Percentiles rank a stretch among this genome's conserved stretches.
Evolutionary conservation across 805 yeast genomes (phyloP).

Genomic region (Debaryomyces maramus): DNA sequence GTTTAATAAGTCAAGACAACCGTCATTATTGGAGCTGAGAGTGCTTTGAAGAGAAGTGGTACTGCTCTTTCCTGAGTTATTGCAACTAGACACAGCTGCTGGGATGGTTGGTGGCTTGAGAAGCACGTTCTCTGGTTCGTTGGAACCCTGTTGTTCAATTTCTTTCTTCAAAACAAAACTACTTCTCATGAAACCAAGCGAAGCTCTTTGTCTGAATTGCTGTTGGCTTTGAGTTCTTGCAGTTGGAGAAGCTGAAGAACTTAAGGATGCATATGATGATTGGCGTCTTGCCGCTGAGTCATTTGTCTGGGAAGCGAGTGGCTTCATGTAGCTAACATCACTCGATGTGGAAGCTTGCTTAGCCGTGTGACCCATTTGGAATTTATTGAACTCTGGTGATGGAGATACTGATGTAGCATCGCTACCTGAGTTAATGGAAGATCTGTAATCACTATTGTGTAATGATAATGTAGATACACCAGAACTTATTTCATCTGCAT

Average conservation of each 20-base stretch:
- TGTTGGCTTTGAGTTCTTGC: conserved; percentile 4
- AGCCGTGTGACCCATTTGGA: conserved; percentile 12
- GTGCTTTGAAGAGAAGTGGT: conserved; percentile 10
- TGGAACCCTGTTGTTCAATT: conserved; percentile 33
- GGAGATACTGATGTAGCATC: conserved; percentile 21
- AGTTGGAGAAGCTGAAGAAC: conserved; percentile 13
- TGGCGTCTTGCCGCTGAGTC: conserved; percentile 4
- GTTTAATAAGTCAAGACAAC: conserved; percentile 25
- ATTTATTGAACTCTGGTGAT: conserved; percentile 7
- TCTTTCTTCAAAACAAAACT: conserved; percentile 44
- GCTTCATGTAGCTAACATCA: conserved; percentile 19
- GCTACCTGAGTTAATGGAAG: conserved; percentile 35
- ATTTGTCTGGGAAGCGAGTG: conserved; percentile 13
- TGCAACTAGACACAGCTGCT: conserved; percentile 13
- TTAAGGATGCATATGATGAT: conserved; percentile 4
- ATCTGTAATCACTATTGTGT: conserved; percentile 38
- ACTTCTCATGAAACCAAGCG: conserved; percentile 45
- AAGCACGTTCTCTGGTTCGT: conserved; percentile 31
- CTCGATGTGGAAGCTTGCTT: conserved; percentile 15
- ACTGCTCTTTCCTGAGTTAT: conserved; percentile 1
- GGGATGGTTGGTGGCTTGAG: conserved; percentile 20
- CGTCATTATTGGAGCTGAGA: conserved; percentile 11
- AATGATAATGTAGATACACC: conserved; percentile 39
- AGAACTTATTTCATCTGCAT: conserved; percentile 24
- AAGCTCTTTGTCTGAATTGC: conserved; percentile 27